Percentiles rank a stretch among this genome's conserved stretches.
Conservation (phyloP, 2,329 filamentous ascomycete genomes). For the Curvularia sp. region DNA sequence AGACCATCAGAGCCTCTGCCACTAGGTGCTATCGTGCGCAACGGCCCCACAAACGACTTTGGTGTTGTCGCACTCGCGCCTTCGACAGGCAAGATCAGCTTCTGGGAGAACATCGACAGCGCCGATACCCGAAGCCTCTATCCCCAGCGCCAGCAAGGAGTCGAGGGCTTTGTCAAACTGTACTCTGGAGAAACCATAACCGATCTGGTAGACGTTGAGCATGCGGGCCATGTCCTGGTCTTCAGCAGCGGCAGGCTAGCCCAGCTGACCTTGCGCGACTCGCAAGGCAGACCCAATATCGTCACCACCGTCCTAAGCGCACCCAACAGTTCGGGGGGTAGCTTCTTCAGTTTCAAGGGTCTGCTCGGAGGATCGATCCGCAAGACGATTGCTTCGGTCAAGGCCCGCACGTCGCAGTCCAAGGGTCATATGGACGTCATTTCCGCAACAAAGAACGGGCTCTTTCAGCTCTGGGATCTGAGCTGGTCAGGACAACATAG, state of each 20-base stretch:
- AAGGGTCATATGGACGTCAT: slow-evolving; percentile 87
- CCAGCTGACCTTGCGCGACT: slow-evolving; percentile 84
- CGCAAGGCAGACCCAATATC: slow-evolving; percentile 83
- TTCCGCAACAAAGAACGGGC: slow-evolving; percentile 77
- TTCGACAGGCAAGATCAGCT: slow-evolving; percentile 82
- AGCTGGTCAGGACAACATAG: slow-evolving; percentile 86
- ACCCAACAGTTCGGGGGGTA: slow-evolving; percentile 64
- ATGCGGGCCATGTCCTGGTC: slow-evolving; percentile 82
- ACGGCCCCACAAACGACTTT: slow-evolving; percentile 78
- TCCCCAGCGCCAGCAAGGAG: slow-evolving; percentile 78
- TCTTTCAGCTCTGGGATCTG: slow-evolving; percentile 85
- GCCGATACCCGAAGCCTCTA: slow-evolving; percentile 85
- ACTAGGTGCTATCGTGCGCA: slow-evolving; percentile 81
- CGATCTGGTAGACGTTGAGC: slow-evolving; percentile 83
- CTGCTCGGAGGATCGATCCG: slow-evolving; percentile 74
- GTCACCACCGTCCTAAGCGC: slow-evolving; percentile 76
- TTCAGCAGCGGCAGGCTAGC: slow-evolving; percentile 87
- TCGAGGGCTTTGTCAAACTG: slow-evolving; percentile 78
- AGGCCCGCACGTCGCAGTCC: slow-evolving; percentile 72
- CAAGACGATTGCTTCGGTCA: slow-evolving; percentile 81
- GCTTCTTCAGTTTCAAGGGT: slow-evolving; percentile 82
- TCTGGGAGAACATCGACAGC: slow-evolving; percentile 94
- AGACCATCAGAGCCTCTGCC: slow-evolving; percentile 76
- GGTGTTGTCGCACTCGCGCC: slow-evolving; percentile 89
- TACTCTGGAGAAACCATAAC: slow-evolving; percentile 79